Evolutionary conservation across 2,329 filamentous ascomycete species (phyloP), one percentile per base, ranked within the genome.

Genomic region (Trichoderma guizhouense): DNA sequence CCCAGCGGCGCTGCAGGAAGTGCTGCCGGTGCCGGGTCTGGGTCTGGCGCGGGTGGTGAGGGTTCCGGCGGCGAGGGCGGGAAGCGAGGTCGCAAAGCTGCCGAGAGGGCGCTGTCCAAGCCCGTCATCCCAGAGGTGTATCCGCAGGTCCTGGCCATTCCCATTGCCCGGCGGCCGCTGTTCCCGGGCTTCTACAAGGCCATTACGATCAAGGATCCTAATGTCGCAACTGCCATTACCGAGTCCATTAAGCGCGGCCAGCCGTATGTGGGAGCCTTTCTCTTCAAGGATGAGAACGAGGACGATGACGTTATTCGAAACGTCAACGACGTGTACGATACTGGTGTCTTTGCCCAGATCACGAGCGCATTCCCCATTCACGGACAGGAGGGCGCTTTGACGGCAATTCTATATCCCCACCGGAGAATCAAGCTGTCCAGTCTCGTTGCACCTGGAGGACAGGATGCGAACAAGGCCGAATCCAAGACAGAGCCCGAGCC

Each of bases 121-220:
- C 93, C 94, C 2, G 89, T 92, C 3, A 92, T 98, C 15, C 96
- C 96, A 15, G 96, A 99, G 73, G 91, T 98, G 57, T 99, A 99
- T 80, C 96, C 96, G 4, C 96, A 98, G 80, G 95, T 99, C 70
- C 93, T 99, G 88, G 95, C 95, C 2, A 97, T 99, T 71, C 96
- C 96, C 8, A 98, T 99, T 77, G 93, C 94, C 32, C 94, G 97
- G 81, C 89, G 96, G 68, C 96, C 96, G 12, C 85, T 99, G 14
- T 99, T 98, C 82, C 96, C 96, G 1, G 96, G 96, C 1, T 99
- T 98, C 83, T 99, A 99, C 85, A 99, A 99, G 83, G 95, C 96
- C 11, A 96, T 99, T 76, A 99, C 95, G 4, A 97, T 99, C 76
- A 92, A 93, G 79, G 94, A 99, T 78, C 93, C 93, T 21, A 93